Evolutionary conservation across 2,329 filamentous ascomycete species (phyloP).

Genomic region (Myriosclerotinia duriaeana): DNA sequence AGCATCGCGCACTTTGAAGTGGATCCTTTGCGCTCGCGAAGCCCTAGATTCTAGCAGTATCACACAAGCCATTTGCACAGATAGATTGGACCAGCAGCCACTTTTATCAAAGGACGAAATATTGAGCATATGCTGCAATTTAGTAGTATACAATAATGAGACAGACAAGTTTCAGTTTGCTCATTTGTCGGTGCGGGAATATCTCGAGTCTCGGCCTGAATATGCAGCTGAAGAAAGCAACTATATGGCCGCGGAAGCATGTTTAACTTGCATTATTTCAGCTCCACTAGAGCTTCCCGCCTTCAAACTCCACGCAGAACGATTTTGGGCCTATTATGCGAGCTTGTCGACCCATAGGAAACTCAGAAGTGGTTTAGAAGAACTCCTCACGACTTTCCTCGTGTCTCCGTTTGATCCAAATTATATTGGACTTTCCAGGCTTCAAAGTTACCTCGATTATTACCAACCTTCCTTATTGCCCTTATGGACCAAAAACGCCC

Average conservation of each 20-base stretch:
- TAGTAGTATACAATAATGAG: neutral
- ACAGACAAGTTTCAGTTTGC: neutral
- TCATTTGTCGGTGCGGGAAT: neutral
- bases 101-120: neutral
- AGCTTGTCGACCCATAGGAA: neutral
- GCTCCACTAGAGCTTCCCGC: neutral
- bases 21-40: neutral
- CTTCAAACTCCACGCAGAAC: neutral
- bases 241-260: neutral
- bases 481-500: neutral
- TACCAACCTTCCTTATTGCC: neutral
- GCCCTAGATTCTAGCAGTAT: neutral
- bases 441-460: neutral
- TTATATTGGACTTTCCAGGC: neutral
- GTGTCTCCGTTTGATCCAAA: neutral
- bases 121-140: neutral
- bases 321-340: too few species aligned
- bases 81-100: neutral
- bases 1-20: neutral
- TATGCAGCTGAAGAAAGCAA: neutral
- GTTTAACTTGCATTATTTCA: neutral
- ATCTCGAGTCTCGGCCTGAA: neutral
- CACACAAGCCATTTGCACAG: neutral
- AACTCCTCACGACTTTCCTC: neutral
- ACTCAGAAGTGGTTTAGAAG: neutral